Evolutionary conservation across 495 filamentous ascomycete genomes (phyloP), one percentile per base, ranked within the genome.

Genomic region (Achaetomiella virescens): DNA sequence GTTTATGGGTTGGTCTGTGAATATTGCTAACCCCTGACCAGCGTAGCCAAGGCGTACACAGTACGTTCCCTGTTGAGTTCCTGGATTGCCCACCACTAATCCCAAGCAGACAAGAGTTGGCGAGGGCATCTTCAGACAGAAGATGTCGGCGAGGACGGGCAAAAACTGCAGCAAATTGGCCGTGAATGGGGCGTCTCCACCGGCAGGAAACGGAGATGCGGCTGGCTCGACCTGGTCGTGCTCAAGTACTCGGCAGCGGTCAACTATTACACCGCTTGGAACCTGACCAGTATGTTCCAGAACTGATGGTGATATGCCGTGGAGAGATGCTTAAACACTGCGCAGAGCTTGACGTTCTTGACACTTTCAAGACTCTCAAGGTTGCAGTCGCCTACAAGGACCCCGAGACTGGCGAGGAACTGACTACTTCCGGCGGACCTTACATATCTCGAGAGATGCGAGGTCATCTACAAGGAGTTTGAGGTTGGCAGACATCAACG

Each of bases 151-250:
- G 79, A 75, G 51, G 59, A 46, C 12, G 68, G 72, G 41, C 61
- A 31, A 14, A 74, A 75, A 48, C 70, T 80, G 7, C 76, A 80
- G 57, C 57, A 74, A 22, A 71, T 78, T 61, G 77, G 58, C 29
- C 59, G 70, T 55, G 72, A 84, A 84, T 67, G 90, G 90, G 56
- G 88, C 88, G 33, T 96, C 86, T 41, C 62, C 35, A 96, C 91
- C 21, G 91, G 91, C 55, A 82, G 91, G 50, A 82, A 74, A 60
- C 84, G 91, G 20, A 82, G 91, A 43, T 96, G 91, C 66, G 91
- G 91, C 25, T 95, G 88, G 90, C 79, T 96, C 37, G 90, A 97
- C 66, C 79, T 96, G 7, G 85, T 91, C n/a, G 76, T 93, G n/a
- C 69, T 88, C 54, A 86, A 88, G 61, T 90, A 91, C 77, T 88